Base-by-base conservation (phyloP, 805 yeast genomes). In the Komagataella mondaviorum region DNA sequence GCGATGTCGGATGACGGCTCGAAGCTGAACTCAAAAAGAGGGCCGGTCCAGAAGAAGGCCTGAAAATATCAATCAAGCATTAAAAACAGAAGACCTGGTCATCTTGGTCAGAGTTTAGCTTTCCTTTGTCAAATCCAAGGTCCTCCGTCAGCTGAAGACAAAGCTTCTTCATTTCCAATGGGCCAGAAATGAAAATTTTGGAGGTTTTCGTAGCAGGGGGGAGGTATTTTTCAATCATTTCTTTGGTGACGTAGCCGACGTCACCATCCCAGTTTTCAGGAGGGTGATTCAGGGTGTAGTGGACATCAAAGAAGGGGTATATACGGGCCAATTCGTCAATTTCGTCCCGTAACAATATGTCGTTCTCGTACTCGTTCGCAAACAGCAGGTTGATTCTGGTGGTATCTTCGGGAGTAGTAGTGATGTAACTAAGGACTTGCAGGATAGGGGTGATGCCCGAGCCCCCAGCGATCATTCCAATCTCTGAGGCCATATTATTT, bases 401-500 rank as follows among this genome's bases (percentile, higher is more conserved):
- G 36, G 62, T 44, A 63, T 85, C 90, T 52, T 74, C 80, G 3
- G 88, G 81, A 23, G 82, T 79, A 16, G 89, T 84, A 55, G 84
- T 77, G 49, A 85, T 73, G 53, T 77, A 77, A 54, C 85, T 81
- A 50, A 86, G 71, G 14, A 90, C 84, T 67, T 89, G 95, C 60
- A 85, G 74, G 68, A 88, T 81, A 44, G 97, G 96, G 6, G 96
- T 88, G 55, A 90, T 83, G 50, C 97, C 95, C 0, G 91, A 80
- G 17, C 95, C 95, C 57, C 93, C 95, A 6, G 90, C 91, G 57
- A 86, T 72, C 69, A 86, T 73, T 17, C 81, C 80, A 52, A 86
- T 71, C 54, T 80, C 77, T 54, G 75, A 75, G 45, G 80, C 83
- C 70, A 78, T 75, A 61, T 83, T 83, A 23, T 73, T 57, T 45